Base-by-base conservation (phyloP, 2,329 filamentous ascomycete genomes). In the Aureobasidium sp. region DNA sequence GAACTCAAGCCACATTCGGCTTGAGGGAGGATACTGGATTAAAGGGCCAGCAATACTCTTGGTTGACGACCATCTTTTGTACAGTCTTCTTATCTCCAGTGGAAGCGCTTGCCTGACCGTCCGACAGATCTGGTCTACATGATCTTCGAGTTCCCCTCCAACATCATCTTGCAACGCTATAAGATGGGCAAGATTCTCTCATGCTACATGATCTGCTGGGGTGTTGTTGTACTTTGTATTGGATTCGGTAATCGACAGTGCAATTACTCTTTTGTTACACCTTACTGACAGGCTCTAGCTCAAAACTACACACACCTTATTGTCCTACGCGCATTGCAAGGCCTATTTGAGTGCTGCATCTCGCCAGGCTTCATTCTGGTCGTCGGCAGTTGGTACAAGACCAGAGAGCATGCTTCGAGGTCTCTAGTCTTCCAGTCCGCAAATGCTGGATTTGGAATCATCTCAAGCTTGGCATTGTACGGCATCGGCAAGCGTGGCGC, bases 1-100 rank as follows among this genome's bases (percentile, higher is more conserved):
- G 68, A 10, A 70, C 66, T 2, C 70, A 71, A 51, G 82, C 82
- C 3, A 73, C 76, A 30, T 84, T 84, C 48, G 71, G 81, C 14
- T 53, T 81, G 37, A 79, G 79, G 73, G 77, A 82, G 62, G 73
- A 76, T 41, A 68, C 76, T 13, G 60, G 68, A 8, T 68, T 78
- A 0, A 63, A 68, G 0, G 72, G 71, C 0, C 68, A 71, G 2
- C 68, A 78, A 45, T 78, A 77, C 62, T 73, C 69, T 1, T 77
- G 74, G 75, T 66, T 76, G 0, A 74, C 73, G 0, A 75, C 73
- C 1, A 70, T 77, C 14, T 78, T 78, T 64, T 79, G 44, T 59
- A 49, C 25, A 21, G 34, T 2, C 32, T 9, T n/a, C 36, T 14
- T 5, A 13, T 10, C 6, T 14, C 3, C 29, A n/a, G n/a, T 5